Evolutionary conservation across 805 yeast species (phyloP), one percentile per base, ranked within the genome.

Genomic region (Candida parachauliodes): DNA sequence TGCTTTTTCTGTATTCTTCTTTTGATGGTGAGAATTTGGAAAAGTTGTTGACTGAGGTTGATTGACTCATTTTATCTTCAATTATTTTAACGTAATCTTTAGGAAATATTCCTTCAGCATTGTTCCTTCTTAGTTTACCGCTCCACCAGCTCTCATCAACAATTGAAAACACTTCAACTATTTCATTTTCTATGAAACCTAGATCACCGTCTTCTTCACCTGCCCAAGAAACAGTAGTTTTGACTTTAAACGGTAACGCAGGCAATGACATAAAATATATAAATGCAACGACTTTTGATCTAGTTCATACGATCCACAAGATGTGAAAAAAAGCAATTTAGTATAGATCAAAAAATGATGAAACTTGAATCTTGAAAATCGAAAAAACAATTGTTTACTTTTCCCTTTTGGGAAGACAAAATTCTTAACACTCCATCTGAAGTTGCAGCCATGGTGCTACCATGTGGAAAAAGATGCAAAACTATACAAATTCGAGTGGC

Each of bases 141-240:
- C 79, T 85, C 83, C 91, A 88, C 94, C 95, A 88, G 51, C 81
- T 81, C 14, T 95, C 96, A 54, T 93, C 95, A 3, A 91, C 86
- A 8, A 78, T 65, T 42, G 79, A 71, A 36, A 80, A 74, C 4
- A 93, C 95, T 45, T 88, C 95, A 49, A 93, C 86, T 35, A 86
- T 66, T 54, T 93, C 98, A 35, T 94, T 95, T 62, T 93, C 98
- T 15, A 89, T 74, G 56, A 93, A 93, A 1, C 98, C 98, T 29
- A 93, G 69, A 54, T 93, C 97, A 32, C 85, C 83, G 39, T 81
- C 85, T 51, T 84, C 79, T 52, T 88, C 88, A 11, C 96, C 98
- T 15, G 96, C 81, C 96, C 96, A 89, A 17, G 96, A 87, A 55
- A 85, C 91, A 27, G 76, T 75, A 8, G 98, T 93, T 53, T 76